These are phyloP conservation scores for Penicillium egyptiacum DNA, from an alignment of 495 filamentous ascomycete species.

Conservation along the genomic window DNA sequence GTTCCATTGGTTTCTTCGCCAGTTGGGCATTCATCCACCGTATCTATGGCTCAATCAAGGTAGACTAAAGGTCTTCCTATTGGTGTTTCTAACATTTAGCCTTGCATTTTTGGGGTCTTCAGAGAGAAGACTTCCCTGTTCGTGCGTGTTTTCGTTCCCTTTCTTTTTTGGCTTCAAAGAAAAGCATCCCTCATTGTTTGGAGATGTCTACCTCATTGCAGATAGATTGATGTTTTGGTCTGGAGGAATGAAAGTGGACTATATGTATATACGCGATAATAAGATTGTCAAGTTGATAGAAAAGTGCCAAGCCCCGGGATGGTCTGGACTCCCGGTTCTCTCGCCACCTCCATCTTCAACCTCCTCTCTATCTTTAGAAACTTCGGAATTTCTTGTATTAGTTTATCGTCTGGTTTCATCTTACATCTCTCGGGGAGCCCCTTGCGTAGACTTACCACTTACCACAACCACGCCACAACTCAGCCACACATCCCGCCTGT, in stretches of 20 bases:
- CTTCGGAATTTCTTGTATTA: not conserved
- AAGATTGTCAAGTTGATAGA: not conserved
- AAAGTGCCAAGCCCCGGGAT: constrained; percentile 17
- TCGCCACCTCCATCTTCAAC: constrained; percentile 8
- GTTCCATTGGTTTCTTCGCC: constrained; percentile 92
- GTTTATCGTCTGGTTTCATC: not conserved
- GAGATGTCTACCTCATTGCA: constrained; percentile 6
- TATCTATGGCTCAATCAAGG: constrained; percentile 95
- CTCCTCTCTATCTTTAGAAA: constrained; percentile 2
- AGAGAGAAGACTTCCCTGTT: not conserved
- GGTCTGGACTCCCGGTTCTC: constrained; percentile 19
- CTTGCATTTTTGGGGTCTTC: constrained; percentile 3
- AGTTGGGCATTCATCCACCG: constrained; percentile 90
- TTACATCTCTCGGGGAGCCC: not conserved
- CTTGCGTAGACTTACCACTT: constrained; percentile 6
- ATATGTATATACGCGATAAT: constrained; percentile 4
- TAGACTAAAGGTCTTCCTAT: constrained; percentile 60
- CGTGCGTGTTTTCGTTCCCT: not conserved
- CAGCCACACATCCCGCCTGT: constrained; percentile 30
- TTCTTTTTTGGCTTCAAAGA: not conserved
- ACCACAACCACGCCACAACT: constrained; percentile 15
- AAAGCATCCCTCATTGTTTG: not conserved
- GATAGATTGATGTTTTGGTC: not conserved
- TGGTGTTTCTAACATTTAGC: constrained; percentile 2
- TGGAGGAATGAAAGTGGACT: not conserved